Percentiles rank a stretch among this genome's conserved stretches.
Evolutionary conservation across 2,329 filamentous ascomycete species (phyloP).

Genomic region (Fusarium sp.): DNA sequence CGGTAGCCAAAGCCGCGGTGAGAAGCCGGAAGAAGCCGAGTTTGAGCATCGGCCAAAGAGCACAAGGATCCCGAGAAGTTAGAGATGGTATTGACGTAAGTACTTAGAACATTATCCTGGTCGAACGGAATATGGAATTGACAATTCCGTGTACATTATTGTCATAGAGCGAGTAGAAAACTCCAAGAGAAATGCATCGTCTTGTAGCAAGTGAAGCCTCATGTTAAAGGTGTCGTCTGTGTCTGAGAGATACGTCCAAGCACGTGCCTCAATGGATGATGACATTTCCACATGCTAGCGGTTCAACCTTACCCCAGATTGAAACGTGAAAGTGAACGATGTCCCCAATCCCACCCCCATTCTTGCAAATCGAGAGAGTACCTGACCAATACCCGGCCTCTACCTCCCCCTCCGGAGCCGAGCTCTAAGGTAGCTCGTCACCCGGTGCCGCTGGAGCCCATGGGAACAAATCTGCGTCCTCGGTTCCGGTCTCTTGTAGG

Average conservation of each 20-base stretch:
- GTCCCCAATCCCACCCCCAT: not conserved
- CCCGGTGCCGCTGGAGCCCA: conserved; percentile 4
- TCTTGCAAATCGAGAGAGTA: not conserved
- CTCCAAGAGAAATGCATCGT: not conserved
- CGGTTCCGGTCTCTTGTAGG: conserved; percentile 21
- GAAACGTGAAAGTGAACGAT: not conserved
- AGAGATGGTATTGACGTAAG: conserved; percentile 38
- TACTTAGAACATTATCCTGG: not conserved
- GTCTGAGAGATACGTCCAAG: not conserved
- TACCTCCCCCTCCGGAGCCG: conserved; percentile 23
- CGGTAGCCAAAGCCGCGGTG: conserved; percentile 33
- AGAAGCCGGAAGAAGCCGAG: conserved; percentile 34
- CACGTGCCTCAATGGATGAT: conserved; percentile 4
- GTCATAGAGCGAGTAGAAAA: not conserved
- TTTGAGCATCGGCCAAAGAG: conserved; percentile 32
- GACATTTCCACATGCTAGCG: conserved; percentile 31
- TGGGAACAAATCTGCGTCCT: conserved; percentile 23
- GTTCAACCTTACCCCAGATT: conserved; percentile 25
- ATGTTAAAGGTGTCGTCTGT: not conserved
- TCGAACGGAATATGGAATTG: not conserved
- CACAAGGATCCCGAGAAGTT: conserved; percentile 32
- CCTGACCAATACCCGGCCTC: conserved; percentile 3
- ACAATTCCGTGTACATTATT: not conserved
- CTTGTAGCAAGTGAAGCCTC: not conserved
- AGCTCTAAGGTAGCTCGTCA: conserved; percentile 20